phyloP scores from a whole-genome alignment of 305 asterid genomes.

The Andrographis paniculata region DNA sequence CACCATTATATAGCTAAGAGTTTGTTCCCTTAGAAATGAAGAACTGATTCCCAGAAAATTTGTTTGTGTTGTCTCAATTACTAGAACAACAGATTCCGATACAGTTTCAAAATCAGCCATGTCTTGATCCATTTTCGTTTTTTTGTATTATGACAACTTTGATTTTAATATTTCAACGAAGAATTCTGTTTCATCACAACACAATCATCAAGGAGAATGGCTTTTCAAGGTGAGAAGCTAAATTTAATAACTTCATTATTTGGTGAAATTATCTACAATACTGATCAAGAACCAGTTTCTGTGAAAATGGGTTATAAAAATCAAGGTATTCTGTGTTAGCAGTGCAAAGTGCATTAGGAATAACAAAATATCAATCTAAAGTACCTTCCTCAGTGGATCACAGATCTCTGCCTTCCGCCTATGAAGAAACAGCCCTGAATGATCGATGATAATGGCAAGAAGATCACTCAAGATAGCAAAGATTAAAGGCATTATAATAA shows the following conservation, averaged over 20 bases:
- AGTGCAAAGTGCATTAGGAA: constrained; percentile 8
- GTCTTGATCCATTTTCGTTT: too few species aligned
- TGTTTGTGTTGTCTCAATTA: too few species aligned
- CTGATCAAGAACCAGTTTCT: constrained; percentile 2
- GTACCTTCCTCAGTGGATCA: constrained; percentile 77
- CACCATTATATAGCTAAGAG: too few species aligned
- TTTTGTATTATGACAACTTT: too few species aligned
- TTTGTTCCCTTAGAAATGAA: too few species aligned
- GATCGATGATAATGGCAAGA: constrained; percentile 16
- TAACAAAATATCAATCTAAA: neutral
- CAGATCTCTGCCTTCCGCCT: constrained; percentile 86
- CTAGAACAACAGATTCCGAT: too few species aligned
- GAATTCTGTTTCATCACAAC: too few species aligned
- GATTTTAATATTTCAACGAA: too few species aligned
- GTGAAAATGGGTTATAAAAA: neutral
- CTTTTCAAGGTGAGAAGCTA: too few species aligned
- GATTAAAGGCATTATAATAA: constrained; percentile 7
- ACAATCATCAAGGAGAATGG: too few species aligned
- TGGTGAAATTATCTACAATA: neutral
- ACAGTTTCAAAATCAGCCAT: too few species aligned
- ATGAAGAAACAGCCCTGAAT: constrained; percentile 90
- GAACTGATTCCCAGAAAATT: too few species aligned
- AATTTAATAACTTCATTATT: neutral
- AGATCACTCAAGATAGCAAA: constrained; percentile 7
- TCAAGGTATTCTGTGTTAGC: constrained; percentile 12